phyloP scores from a whole-genome alignment of 257 asterid genomes.

The Plantago major region DNA sequence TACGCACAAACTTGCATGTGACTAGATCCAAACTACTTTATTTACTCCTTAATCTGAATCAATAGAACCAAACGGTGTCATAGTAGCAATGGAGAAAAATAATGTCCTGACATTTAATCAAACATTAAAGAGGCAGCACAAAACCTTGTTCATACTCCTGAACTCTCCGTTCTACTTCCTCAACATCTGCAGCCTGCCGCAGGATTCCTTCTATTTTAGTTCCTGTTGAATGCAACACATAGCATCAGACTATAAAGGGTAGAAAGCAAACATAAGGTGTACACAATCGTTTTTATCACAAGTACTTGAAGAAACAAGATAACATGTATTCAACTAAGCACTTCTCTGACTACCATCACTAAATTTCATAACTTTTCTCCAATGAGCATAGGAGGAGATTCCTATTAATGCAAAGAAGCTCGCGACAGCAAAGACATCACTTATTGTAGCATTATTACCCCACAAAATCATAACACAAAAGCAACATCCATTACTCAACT shows the following conservation, averaged over 20 bases:
- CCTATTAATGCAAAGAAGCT: too few species aligned
- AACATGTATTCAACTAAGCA: constrained; percentile 18
- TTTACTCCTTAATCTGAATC: too few species aligned
- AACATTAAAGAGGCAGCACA: constrained; percentile 7
- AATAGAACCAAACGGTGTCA: too few species aligned
- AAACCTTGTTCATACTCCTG: constrained; percentile 85
- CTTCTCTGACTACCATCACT: constrained; percentile 1
- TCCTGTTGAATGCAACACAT: constrained; percentile 40
- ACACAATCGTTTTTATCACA: constrained; percentile 7
- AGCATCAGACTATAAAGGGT: constrained; percentile 17
- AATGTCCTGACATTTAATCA: constrained; percentile 9
- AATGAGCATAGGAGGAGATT: neutral
- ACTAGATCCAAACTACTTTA: too few species aligned
- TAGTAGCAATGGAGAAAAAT: neutral
- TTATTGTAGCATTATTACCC: too few species aligned
- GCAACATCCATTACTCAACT: too few species aligned
- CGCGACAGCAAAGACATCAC: too few species aligned
- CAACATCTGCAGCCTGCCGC: constrained; percentile 86
- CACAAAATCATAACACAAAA: too few species aligned
- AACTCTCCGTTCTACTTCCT: constrained; percentile 83
- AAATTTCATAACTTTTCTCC: neutral
- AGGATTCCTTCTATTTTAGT: constrained; percentile 73
- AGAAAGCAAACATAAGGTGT: constrained; percentile 12
- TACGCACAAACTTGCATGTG: too few species aligned
- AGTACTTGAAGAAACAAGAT: constrained; percentile 17